Evolutionary conservation across 108 stramenopile genomes (phyloP), one percentile per base, ranked within the genome.

Genomic region (Skeletonema marinoi): DNA sequence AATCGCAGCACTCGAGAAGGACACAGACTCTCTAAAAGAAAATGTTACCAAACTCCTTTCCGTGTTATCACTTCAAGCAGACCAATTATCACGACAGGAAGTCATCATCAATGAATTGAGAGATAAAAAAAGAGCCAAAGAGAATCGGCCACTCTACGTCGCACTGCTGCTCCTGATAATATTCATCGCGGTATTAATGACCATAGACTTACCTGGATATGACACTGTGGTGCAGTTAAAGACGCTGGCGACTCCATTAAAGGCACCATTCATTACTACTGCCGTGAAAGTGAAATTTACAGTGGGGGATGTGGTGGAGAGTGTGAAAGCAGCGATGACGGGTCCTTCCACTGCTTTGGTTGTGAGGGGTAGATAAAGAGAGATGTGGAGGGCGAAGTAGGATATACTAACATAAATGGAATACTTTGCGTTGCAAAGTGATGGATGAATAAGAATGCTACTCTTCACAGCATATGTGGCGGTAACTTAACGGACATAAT

Each of bases 211-310:
- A 39, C 60, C 10, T 16, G 39, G 16, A 41, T 56, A 60, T 31
- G 41, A 71, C 14, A 61, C 70, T 30, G 38, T 60, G 12, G 8
- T 71, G 60, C 44, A 71, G 32, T 61, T 71, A 12, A 71, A 71
- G 25, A 56, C 60, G 38, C 36, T 46, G 60, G 60, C 70, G 5
- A 71, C 70, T n/a, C 70, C 70, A 5, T 7, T 42, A 42, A 71
- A 71, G 42, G 60, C 42, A 61, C 70, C 70, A 41, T 71, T 71
- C 16, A 71, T 71, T 21, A 71, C 70, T 19, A 38, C 70, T 29
- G 70, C 41, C 29, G 70, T 71, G 19, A 61, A 46, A n/a, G 70
- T 70, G 38, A 36, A 41, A 32, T 71, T 71, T 42, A 71, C 70
- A n/a, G 32, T 71, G 60, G 70, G 70, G 6, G 70, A 71, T 71